These are phyloP conservation scores for Fusarium piperis DNA, from an alignment of 2,329 filamentous ascomycete genomes.

Conservation along the genomic window DNA sequence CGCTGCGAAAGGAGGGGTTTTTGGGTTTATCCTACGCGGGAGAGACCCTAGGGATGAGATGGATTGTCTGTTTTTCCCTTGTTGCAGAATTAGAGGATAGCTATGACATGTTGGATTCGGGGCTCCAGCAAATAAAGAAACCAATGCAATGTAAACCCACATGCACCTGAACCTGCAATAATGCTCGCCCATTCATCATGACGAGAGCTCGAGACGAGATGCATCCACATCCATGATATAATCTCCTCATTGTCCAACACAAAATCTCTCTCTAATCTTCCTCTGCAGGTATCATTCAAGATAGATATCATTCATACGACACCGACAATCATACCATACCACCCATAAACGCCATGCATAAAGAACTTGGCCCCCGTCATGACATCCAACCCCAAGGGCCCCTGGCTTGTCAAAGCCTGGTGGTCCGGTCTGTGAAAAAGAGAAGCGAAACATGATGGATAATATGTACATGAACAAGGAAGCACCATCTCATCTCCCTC, in stretches of 20 bases:
- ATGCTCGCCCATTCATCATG: neutral
- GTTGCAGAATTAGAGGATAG: slow-evolving; percentile 3
- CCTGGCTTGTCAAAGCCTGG: neutral
- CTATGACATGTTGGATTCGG: neutral
- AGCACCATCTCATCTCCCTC: neutral
- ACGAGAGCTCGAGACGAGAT: neutral
- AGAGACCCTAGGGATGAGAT: slow-evolving; percentile 4
- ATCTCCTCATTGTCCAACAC: slow-evolving; percentile 11
- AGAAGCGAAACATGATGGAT: slow-evolving; percentile 2
- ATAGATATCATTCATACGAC: slow-evolving; percentile 27
- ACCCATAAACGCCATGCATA: slow-evolving; percentile 35
- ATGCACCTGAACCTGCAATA: neutral
- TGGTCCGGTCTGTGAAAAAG: slow-evolving; percentile 4
- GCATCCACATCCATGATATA: neutral
- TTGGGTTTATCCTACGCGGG: neutral
- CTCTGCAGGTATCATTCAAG: slow-evolving; percentile 30
- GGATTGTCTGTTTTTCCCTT: slow-evolving; percentile 3
- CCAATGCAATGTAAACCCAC: slow-evolving; percentile 1
- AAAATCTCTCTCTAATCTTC: slow-evolving; percentile 22
- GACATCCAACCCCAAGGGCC: slow-evolving; percentile 28
- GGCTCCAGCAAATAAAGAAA: slow-evolving; percentile 19
- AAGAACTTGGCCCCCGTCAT: slow-evolving; percentile 8
- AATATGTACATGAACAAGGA: slow-evolving; percentile 33
- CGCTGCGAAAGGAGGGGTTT: slow-evolving; percentile 13
- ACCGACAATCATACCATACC: slow-evolving; percentile 23